Evolutionary conservation across 2,329 filamentous ascomycete species (phyloP).

Genomic region (Epichloe bromicola): DNA sequence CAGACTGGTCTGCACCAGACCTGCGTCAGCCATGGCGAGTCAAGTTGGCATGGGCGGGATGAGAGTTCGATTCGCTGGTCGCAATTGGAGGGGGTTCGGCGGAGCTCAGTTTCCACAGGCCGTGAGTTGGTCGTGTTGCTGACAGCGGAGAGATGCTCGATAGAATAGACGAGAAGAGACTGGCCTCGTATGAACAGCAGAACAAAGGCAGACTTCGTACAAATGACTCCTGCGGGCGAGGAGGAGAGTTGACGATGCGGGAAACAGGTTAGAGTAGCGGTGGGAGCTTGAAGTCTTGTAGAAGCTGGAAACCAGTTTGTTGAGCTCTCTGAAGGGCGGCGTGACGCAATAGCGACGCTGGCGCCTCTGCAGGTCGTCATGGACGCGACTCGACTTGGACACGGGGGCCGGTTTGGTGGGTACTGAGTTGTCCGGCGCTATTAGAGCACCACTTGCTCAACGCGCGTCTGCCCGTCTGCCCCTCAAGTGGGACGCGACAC

Average conservation of each 20-base stretch:
- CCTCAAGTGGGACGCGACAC: too few relatives aligned
- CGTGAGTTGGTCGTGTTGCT: too few relatives aligned
- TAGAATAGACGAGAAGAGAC: neutral
- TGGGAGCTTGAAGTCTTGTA: neutral
- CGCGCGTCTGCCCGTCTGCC: neutral
- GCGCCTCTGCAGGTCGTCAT: neutral
- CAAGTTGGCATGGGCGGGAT: neutral
- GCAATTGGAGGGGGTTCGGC: neutral
- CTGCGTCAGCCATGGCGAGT: constrained; percentile 29
- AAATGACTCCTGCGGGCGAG: neutral
- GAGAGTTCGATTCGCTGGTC: neutral
- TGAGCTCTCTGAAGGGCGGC: neutral
- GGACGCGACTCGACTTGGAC: neutral
- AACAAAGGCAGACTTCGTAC: too few relatives aligned
- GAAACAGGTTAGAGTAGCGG: neutral
- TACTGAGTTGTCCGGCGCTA: neutral
- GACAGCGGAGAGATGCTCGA: neutral
- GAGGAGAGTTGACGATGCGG: neutral
- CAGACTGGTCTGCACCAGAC: constrained; percentile 70
- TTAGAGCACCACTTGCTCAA: neutral
- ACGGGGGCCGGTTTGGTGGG: neutral
- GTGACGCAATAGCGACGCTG: constrained; percentile 9
- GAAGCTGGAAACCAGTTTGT: constrained; percentile 2
- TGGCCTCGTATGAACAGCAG: too few relatives aligned
- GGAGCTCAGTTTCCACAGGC: neutral